These are phyloP conservation scores for Boletus sensibilis DNA, from an alignment of 768 basidiomycete species.

Conservation along the genomic window DNA sequence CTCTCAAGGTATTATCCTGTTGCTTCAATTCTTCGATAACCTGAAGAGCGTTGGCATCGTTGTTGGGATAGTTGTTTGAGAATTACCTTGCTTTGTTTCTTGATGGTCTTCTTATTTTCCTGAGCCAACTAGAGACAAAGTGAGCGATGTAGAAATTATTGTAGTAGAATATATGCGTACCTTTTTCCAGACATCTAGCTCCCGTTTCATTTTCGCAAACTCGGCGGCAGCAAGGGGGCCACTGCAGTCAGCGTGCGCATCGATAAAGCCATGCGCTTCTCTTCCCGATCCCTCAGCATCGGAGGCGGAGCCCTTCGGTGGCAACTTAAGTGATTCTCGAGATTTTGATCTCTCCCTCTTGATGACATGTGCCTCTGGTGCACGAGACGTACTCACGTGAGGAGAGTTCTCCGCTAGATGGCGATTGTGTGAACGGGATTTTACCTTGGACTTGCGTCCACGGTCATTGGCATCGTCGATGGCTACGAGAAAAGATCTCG, in stretches of 20 bases:
- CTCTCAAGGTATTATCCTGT: slow-evolving; percentile 38
- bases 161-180: slow-evolving; percentile 18
- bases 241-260: slow-evolving; percentile 19
- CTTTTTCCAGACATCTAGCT: slow-evolving; percentile 56
- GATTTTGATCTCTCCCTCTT: slow-evolving; percentile 39
- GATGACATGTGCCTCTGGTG: slow-evolving; percentile 1
- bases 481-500: slow-evolving; percentile 29
- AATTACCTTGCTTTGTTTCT: slow-evolving; percentile 57
- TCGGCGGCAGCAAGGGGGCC: slow-evolving; percentile 47
- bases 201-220: slow-evolving; percentile 53
- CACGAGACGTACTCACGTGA: slow-evolving; percentile 11
- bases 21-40: slow-evolving; percentile 52
- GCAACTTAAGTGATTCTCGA: slow-evolving; percentile 28
- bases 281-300: slow-evolving; percentile 31
- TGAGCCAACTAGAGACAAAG: slow-evolving; percentile 31
- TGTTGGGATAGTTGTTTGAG: not conserved
- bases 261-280: slow-evolving; percentile 18
- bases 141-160: slow-evolving; percentile 4
- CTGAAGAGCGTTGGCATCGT: slow-evolving; percentile 31
- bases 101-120: slow-evolving; percentile 49
- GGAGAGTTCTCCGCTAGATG: slow-evolving; percentile 19
- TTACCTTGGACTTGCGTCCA: slow-evolving; percentile 33
- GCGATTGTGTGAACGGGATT: slow-evolving; percentile 28
- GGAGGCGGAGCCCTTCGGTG: slow-evolving; percentile 25
- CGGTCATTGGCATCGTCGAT: slow-evolving; percentile 31